Conservation (phyloP, 2,329 filamentous ascomycete species). For the Fusarium sp. region DNA sequence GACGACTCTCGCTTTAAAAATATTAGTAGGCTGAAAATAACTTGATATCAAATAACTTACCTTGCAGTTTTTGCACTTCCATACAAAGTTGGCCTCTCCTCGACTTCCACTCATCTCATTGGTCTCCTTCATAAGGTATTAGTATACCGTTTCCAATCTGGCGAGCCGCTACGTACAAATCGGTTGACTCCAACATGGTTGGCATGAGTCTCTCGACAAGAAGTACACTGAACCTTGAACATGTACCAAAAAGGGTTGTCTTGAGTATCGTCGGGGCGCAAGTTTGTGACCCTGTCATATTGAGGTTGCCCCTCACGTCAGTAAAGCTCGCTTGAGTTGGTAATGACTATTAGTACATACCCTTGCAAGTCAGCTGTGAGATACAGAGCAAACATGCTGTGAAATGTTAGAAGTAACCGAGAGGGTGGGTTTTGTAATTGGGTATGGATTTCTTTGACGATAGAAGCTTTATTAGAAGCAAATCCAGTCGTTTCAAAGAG, state of each 20-base stretch:
- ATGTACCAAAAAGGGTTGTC: constrained; percentile 94
- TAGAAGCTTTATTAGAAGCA: background rate
- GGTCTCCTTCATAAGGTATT: constrained; percentile 68
- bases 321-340: constrained; percentile 8
- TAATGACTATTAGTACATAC: constrained; percentile 53
- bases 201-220: constrained; percentile 88
- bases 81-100: constrained; percentile 99
- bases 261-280: constrained; percentile 83
- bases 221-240: constrained; percentile 98
- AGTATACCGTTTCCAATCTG: background rate
- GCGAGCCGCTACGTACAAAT: constrained; percentile 70
- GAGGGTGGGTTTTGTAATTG: background rate
- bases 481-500: constrained; percentile 26
- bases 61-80: constrained; percentile 99
- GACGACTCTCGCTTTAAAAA: constrained; percentile 77
- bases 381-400: constrained; percentile 70
- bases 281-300: constrained; percentile 79
- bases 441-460: background rate
- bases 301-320: constrained; percentile 31
- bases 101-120: constrained; percentile 93
- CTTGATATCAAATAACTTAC: constrained; percentile 52
- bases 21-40: background rate
- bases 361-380: constrained; percentile 75
- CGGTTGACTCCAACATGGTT: constrained; percentile 89
- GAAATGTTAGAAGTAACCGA: background rate